Percentiles rank a stretch among this genome's conserved stretches.
phyloP scores from a whole-genome alignment of 2,329 filamentous ascomycete species.

The Apiospora kogelbergensis region DNA sequence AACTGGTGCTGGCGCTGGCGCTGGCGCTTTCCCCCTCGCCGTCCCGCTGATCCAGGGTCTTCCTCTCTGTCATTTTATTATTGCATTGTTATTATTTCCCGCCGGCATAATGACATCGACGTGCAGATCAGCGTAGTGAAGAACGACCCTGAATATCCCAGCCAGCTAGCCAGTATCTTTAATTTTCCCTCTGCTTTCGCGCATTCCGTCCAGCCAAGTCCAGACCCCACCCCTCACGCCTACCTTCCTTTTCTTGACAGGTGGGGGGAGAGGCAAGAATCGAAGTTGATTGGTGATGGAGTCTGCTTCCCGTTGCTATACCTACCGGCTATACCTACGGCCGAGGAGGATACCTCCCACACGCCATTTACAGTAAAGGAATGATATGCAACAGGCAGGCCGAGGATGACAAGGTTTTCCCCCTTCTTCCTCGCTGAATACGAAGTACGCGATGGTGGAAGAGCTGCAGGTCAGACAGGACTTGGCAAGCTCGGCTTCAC shows the following conservation, averaged over 20 bases:
- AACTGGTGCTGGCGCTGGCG: not conserved
- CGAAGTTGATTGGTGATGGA: not conserved
- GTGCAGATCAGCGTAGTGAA: not conserved
- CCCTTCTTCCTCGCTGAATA: not conserved
- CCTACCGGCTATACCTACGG: too few relatives aligned
- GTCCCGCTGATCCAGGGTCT: conserved; percentile 2
- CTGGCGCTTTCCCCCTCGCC: not conserved
- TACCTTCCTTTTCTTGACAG: not conserved
- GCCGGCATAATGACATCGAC: conserved; percentile 2
- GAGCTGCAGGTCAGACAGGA: not conserved
- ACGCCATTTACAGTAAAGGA: not conserved
- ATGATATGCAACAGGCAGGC: not conserved
- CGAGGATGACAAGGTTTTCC: too few relatives aligned
- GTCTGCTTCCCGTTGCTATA: too few relatives aligned
- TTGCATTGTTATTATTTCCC: not conserved
- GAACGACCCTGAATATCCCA: not conserved
- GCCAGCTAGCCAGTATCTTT: not conserved
- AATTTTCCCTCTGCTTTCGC: not conserved
- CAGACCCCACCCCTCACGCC: not conserved
- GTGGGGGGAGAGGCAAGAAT: not conserved
- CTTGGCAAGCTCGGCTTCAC: not conserved
- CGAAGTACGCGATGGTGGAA: not conserved
- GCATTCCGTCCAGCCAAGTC: too few relatives aligned
- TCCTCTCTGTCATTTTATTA: not conserved
- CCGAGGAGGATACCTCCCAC: too few relatives aligned